Base-by-base conservation (phyloP, 2,329 filamentous ascomycete genomes). In the Neopestalotiopsis rosae region DNA sequence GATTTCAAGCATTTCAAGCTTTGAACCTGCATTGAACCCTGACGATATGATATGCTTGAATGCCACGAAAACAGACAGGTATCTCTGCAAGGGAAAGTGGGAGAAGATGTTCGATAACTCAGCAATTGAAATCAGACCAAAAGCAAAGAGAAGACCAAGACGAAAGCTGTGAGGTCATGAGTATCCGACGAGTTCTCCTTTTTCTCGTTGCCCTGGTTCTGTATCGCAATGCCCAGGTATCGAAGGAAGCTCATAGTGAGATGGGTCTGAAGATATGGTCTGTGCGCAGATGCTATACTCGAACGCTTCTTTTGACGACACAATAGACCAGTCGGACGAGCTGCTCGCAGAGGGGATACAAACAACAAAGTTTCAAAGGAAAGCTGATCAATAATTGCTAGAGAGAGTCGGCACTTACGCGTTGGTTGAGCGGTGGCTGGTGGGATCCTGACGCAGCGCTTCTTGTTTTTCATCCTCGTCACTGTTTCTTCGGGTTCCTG, bases 381-480 rank as follows among this genome's bases (percentile, higher is more conserved):
- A 69, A 28, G 32, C 40, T 64, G 61, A 34, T 1, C 28, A 62
- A 62, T 17, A 17, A 40, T 20, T 30, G 32, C 28, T 10, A 9
- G 2, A 34, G 14, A 14, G 9, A 17, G n/a, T 52, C 30, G 34
- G 32, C 30, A 94, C 94, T 90, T 89, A 96, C 94, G 91, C 89
- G 79, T 93, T 92, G 65, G 89, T 90, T 62, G 92, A 89, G 68
- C 93, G 88, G 76, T 93, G 92, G 74, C 91, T 91, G 45, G 90
- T 90, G n/a, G 89, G 86, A 74, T 91, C 87, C 78, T 91, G 87
- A 72, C 90, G 86, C 76, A 92, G 88, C 71, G 91, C 89, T 74
- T 92, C 90, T 77, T 94, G 92, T 77, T 95, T 94, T 76, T 97
- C 94, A 74, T 95, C 93, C 73, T 95, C 92, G 78, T 98, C 93